Percentiles rank a stretch among this genome's conserved stretches.
Evolutionary conservation across 2,329 filamentous ascomycete genomes (phyloP).

Genomic region (Apiospora marii): DNA sequence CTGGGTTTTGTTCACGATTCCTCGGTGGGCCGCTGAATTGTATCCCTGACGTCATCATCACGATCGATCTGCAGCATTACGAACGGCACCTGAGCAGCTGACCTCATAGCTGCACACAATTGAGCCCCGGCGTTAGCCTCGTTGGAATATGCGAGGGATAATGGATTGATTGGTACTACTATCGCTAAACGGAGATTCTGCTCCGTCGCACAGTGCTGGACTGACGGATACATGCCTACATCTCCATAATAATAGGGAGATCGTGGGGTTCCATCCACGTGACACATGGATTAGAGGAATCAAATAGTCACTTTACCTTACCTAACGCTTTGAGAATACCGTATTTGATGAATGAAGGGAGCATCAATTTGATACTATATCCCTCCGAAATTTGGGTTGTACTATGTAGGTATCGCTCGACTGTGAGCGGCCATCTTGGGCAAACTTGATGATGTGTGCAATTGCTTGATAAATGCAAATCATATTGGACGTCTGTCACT

Average conservation of each 20-base stretch:
- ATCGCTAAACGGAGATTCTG: background rate
- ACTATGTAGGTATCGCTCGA: too few species aligned
- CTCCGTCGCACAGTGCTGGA: background rate
- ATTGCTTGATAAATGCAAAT: too few species aligned
- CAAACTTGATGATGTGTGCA: too few species aligned
- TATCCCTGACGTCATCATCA: conserved; percentile 1
- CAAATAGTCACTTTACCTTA: background rate
- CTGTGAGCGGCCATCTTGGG: too few species aligned
- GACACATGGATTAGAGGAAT: background rate
- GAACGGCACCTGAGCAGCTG: background rate
- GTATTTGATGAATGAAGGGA: too few species aligned
- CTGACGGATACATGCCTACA: background rate
- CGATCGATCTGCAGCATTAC: background rate
- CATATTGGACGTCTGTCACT: too few species aligned
- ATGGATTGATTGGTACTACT: background rate
- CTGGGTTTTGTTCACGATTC: background rate
- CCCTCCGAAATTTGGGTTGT: too few species aligned
- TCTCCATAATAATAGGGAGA: background rate
- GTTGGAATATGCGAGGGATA: background rate
- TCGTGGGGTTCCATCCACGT: background rate
- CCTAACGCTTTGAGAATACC: too few species aligned
- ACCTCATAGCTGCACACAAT: conserved; percentile 9
- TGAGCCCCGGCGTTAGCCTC: background rate
- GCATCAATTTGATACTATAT: too few species aligned
- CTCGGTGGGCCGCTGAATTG: background rate